Evolutionary conservation across 768 basidiomycete genomes (phyloP), one percentile per base, ranked within the genome.

Genomic region (Suillus decipiens): DNA sequence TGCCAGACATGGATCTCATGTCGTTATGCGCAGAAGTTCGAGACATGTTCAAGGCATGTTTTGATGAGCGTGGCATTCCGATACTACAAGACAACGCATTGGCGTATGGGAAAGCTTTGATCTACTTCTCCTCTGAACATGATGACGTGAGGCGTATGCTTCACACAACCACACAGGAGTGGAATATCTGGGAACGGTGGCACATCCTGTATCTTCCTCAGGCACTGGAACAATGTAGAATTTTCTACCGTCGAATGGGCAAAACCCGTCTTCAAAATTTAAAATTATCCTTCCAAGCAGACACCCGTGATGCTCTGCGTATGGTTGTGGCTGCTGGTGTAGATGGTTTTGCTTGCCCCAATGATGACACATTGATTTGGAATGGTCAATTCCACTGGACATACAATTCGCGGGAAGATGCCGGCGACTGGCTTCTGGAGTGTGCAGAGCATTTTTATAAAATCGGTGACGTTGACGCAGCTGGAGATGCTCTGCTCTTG

Each of bases 11-110:
- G 19, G 7, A 45, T n/a, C n/a, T 45, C 19, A n/a, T 45, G 43
- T 45, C 10, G 17, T 45, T 45, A 10, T 45, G 43, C 43, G n/a
- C 43, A n/a, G 19, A 45, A 45, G 43, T 45, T 45, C 43, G 43
- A 45, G 43, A 45, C 43, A 43, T 43, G 43, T 43, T 43, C 43
- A n/a, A 43, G 43, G 43, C 43, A n/a, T 43, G 43, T 43, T 43
- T 43, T 43, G 43, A 43, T n/a, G 19, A n/a, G n/a, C 43, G 43
- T 43, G 43, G 43, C 43, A 10, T 43, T 43, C 43, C n/a, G n/a
- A 19, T 43, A n/a, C 43, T 4, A 19, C 5, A n/a, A 7, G 43
- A 43, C 19, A 43, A 10, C n/a, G 43, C 43, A 19, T n/a, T 43
- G 6, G 43, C 43, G 11, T n/a, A 43, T 43, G 43, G 43, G 7